These are phyloP conservation scores for Dipodascus albidus DNA, from an alignment of 805 yeast species.

Conservation along the genomic window DNA sequence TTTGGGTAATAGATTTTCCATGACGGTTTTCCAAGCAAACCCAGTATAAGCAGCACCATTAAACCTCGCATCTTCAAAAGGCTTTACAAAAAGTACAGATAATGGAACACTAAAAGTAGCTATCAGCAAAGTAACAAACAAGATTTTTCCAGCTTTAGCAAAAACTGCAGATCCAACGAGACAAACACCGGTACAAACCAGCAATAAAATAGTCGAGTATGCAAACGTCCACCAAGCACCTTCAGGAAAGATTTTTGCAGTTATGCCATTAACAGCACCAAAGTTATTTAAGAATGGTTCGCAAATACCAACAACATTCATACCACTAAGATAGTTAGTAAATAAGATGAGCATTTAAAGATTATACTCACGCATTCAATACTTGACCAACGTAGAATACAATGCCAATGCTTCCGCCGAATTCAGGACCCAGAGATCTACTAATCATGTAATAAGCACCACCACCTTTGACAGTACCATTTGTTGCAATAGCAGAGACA, in stretches of 20 bases:
- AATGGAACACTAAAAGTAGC: conserved; percentile 78
- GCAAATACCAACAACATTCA: conserved; percentile 91
- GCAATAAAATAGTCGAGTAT: conserved; percentile 61
- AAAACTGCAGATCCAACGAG: conserved; percentile 73
- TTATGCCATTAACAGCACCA: conserved; percentile 47
- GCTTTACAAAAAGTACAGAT: conserved; percentile 54
- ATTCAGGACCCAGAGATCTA: conserved; percentile 91
- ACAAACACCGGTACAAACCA: conserved; percentile 64
- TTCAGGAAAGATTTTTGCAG: conserved; percentile 50
- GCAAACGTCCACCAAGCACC: conserved; percentile 56
- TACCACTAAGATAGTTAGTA: conserved; percentile 38
- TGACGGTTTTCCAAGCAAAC: conserved; percentile 52
- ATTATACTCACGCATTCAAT: conserved; percentile 39
- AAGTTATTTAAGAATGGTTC: conserved; percentile 82
- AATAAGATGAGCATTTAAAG: background rate
- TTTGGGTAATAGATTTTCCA: conserved; percentile 59
- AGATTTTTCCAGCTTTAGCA: conserved; percentile 66
- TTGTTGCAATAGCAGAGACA: conserved; percentile 91
- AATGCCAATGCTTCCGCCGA: conserved; percentile 95
- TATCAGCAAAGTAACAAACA: conserved; percentile 53
- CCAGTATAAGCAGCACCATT: conserved; percentile 48
- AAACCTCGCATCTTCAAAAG: conserved; percentile 32
- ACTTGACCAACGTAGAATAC: conserved; percentile 94
- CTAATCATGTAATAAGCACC: conserved; percentile 98
- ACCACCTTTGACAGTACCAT: conserved; percentile 95